Evolutionary conservation across 2,329 filamentous ascomycete genomes (phyloP), one percentile per base, ranked within the genome.

Genomic region (Cladosporium austrohemisphaericum): DNA sequence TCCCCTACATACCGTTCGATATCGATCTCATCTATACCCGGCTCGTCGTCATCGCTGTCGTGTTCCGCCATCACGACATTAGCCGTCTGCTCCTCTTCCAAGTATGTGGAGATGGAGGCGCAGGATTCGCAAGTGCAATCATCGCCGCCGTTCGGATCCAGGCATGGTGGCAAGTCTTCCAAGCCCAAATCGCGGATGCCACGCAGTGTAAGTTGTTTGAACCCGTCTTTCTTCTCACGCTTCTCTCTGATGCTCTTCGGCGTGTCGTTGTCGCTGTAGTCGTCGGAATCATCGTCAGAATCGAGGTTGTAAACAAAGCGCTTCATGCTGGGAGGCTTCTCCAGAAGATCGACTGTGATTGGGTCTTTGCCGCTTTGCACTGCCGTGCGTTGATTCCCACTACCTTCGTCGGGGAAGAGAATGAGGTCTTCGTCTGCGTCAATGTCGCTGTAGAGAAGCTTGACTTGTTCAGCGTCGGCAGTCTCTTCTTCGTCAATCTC

Each of bases 381-480:
- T 32, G 29, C 29, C 11, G n/a, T 32, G 11, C 29, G 29, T 14
- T 32, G 29, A 14, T 11, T 32, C 6, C 13, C 29, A 14, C 29
- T 14, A 14, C 6, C 29, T 46, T 71, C 66, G 33, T 69, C 62
- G 0, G 70, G 68, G 48, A 73, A 73, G 3, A 74, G 57, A 5
- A 73, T 58, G 3, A 59, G 59, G 40, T 73, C 70, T 56, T 73
- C 71, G 8, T 70, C 50, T 25, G 60, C 63, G 53, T 74, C 69
- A 2, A 67, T 65, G 40, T 71, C 65, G 7, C 62, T 68, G 51
- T 72, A 73, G 18, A 65, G 58, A 46, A 68, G 52, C 10, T 59
- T 52, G 14, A 56, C 56, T 16, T 57, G 53, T 22, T 54, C 41
- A 10, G 54, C 46, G n/a, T 43, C 37, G 22, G 41, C 47, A 8